phyloP scores from a whole-genome alignment of 2,329 filamentous ascomycete species.

The Trichoderma brevicompactum region DNA sequence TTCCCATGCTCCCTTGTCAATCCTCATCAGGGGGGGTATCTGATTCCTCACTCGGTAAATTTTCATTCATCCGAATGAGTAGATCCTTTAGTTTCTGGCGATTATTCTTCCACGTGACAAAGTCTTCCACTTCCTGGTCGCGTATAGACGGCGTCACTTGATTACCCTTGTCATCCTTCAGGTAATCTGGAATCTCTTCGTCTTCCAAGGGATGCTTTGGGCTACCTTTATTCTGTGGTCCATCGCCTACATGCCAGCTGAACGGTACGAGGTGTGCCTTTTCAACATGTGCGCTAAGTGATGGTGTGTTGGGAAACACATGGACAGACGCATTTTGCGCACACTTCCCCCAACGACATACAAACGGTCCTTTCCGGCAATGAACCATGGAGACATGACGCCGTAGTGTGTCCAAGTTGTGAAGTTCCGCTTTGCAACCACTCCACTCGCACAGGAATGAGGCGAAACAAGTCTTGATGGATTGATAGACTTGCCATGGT shows the following conservation, averaged over 20 bases:
- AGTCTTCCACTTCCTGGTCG: slow-evolving; percentile 56
- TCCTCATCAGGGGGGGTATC: neutral
- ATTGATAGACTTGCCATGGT: slow-evolving; percentile 48
- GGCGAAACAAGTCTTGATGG: slow-evolving; percentile 50
- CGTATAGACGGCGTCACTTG: slow-evolving; percentile 63
- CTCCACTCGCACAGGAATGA: slow-evolving; percentile 64
- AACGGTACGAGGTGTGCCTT: slow-evolving; percentile 57
- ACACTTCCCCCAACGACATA: slow-evolving; percentile 44
- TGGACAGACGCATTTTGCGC: slow-evolving; percentile 33
- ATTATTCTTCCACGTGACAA: slow-evolving; percentile 51
- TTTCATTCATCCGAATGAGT: slow-evolving; percentile 50
- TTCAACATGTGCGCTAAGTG: slow-evolving; percentile 58
- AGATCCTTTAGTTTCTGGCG: slow-evolving; percentile 51
- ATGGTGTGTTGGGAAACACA: slow-evolving; percentile 42
- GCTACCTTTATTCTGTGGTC: slow-evolving; percentile 49
- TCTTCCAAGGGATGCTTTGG: slow-evolving; percentile 33
- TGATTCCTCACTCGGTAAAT: slow-evolving; percentile 50
- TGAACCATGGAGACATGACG: slow-evolving; percentile 60
- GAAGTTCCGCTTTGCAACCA: slow-evolving; percentile 62
- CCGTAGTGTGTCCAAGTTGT: slow-evolving; percentile 64
- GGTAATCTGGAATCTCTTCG: slow-evolving; percentile 51
- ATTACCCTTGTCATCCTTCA: slow-evolving; percentile 56
- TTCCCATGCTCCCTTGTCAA: neutral
- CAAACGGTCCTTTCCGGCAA: slow-evolving; percentile 31
- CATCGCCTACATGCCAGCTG: slow-evolving; percentile 64